These are phyloP conservation scores for Boeremia exigua DNA, from an alignment of 2,329 filamentous ascomycete species.

Conservation along the genomic window DNA sequence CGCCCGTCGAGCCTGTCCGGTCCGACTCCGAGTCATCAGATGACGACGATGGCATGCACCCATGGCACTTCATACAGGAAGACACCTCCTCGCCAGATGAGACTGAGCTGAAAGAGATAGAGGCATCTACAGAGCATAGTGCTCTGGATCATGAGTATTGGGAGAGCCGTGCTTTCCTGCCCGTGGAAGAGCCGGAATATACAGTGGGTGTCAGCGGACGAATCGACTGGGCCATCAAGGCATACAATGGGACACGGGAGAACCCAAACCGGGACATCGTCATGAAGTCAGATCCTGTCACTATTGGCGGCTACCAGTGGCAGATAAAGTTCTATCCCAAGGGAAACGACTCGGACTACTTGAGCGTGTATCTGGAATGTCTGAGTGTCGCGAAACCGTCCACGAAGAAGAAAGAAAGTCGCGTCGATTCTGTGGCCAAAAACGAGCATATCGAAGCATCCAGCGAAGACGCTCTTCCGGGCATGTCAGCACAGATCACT, in stretches of 20 bases:
- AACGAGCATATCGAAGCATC: neutral
- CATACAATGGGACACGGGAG: slow-evolving; percentile 66
- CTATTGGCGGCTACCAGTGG: slow-evolving; percentile 67
- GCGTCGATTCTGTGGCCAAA: slow-evolving; percentile 13
- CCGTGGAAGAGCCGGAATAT: slow-evolving; percentile 65
- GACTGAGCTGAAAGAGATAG: slow-evolving; percentile 64
- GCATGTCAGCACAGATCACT: slow-evolving; percentile 1
- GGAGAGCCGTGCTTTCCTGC: slow-evolving; percentile 62
- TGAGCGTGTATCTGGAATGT: slow-evolving; percentile 68
- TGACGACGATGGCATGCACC: slow-evolving; percentile 45
- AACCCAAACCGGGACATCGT: slow-evolving; percentile 64
- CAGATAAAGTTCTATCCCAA: slow-evolving; percentile 70
- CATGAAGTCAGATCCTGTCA: slow-evolving; percentile 64
- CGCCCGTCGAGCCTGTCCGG: slow-evolving; percentile 37
- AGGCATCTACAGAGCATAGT: slow-evolving; percentile 57
- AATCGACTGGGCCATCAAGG: slow-evolving; percentile 64
- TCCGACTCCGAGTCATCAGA: slow-evolving; percentile 45
- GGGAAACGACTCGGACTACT: slow-evolving; percentile 63
- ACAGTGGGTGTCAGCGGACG: slow-evolving; percentile 60
- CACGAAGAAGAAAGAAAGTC: slow-evolving; percentile 21
- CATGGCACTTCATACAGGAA: slow-evolving; percentile 63
- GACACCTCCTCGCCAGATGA: slow-evolving; percentile 63
- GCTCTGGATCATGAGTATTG: slow-evolving; percentile 66
- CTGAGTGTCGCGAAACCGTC: slow-evolving; percentile 52
- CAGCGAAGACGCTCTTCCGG: slow-evolving; percentile 10